Evolutionary conservation across 129 eudicot species (phyloP), one percentile per base, ranked within the genome.

Genomic region (Apium graveolens): DNA sequence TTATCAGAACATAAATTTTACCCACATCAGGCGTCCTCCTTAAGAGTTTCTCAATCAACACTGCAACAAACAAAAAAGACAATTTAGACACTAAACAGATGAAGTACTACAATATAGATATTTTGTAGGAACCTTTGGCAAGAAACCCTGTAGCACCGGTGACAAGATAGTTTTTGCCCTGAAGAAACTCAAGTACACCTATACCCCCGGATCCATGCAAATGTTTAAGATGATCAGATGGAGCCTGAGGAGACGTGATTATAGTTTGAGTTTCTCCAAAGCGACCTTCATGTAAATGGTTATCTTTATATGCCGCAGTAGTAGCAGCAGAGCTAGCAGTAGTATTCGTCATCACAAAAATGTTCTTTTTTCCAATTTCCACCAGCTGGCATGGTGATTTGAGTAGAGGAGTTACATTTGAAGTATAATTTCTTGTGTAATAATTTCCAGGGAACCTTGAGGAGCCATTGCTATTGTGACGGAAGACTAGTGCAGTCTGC

Each of bases 121-220:
- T n/a, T n/a, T n/a, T n/a, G n/a, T n/a, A n/a, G n/a, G n/a, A n/a
- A n/a, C 86, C 83, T 83, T 83, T 83, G 26, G 80, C 86, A 18
- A 83, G 66, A 51, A 83, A 81, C 10, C 86, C 86, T 12, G 86
- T 83, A 7, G 74, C 86, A 70, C 86, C 86, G 1, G 86, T 83
- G 18, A 83, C n/a, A 38, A 83, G 32, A 32, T 74, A 39, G n/a
- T 80, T 79, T 38, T 76, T 83, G 43, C 81, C 83, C 27, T 21
- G 38, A 41, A 83, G 74, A 57, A 83, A 83, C 6, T 78, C 44
- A 9, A 79, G 27, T 1, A 83, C 71, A 24, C 86, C 86, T 2
- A 83, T 79, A 29, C 86, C 83, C 16, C 26, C 37, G 2, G 11
- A 16, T 0, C 45, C 75, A 35, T 34, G 75, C 75, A 70, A 21